A percentile compares a stretch with the other conserved stretches of the same genome.
These are phyloP conservation scores for Borovskyia barvae DNA, from an alignment of 208 protist genomes.

Conservation along the genomic window DNA sequence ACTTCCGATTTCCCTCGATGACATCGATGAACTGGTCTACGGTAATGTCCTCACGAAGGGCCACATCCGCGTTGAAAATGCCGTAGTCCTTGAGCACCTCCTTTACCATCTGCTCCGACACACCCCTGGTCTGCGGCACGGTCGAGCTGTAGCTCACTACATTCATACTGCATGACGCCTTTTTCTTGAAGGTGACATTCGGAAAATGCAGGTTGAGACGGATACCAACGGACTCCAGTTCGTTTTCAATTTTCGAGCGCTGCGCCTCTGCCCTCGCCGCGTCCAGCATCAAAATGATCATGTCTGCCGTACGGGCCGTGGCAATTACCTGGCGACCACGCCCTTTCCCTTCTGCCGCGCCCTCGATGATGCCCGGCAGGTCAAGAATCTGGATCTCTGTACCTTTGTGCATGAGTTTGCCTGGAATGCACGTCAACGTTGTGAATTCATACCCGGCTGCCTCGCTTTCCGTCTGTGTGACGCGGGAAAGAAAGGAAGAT, in stretches of 20 bases:
- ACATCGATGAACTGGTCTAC: slow-evolving; percentile 99
- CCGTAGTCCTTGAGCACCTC: slow-evolving; percentile 95
- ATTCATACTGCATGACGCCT: slow-evolving; percentile 92
- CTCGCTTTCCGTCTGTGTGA: slow-evolving; percentile 96
- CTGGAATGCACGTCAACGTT: slow-evolving; percentile 99
- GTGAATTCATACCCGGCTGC: slow-evolving; percentile 98
- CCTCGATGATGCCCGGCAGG: slow-evolving; percentile 99
- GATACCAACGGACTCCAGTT: slow-evolving; percentile 96
- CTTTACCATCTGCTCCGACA: slow-evolving; percentile 90
- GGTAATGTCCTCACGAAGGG: slow-evolving; percentile 95
- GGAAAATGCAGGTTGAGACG: slow-evolving; percentile 94
- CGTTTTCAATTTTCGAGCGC: slow-evolving; percentile 90
- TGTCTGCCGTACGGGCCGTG: slow-evolving; percentile 94
- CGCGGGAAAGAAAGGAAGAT: slow-evolving; percentile 96
- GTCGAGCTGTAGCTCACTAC: slow-evolving; percentile 88
- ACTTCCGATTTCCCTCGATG: slow-evolving; percentile 95
- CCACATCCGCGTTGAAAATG: slow-evolving; percentile 96
- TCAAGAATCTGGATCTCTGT: slow-evolving; percentile 98
- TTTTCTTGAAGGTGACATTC: slow-evolving; percentile 94
- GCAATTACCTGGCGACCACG: slow-evolving; percentile 97
- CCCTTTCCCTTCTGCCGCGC: slow-evolving; percentile 95
- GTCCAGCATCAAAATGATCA: slow-evolving; percentile 98
- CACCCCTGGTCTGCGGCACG: slow-evolving; percentile 73
- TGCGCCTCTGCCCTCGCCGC: slow-evolving; percentile 92
- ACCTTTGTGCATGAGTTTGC: slow-evolving; percentile 94